Percentiles rank a stretch among this genome's conserved stretches.
These are phyloP conservation scores for Turnera subulata DNA, from an alignment of 345 rosid genomes.

Conservation along the genomic window DNA sequence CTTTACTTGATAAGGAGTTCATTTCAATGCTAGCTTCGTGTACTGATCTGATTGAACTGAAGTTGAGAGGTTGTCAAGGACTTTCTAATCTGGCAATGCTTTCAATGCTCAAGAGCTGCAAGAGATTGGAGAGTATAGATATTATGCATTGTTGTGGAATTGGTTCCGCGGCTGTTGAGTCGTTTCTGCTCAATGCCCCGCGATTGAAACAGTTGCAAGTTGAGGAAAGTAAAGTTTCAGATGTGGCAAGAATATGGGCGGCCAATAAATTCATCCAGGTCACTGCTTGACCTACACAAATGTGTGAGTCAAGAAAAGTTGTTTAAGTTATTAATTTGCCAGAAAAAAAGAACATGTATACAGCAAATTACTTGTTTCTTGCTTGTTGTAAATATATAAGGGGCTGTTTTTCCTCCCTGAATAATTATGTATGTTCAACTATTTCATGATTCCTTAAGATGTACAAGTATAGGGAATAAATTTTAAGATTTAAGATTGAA, in stretches of 20 bases:
- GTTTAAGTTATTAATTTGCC: background rate
- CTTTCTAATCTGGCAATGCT: constrained; percentile 39
- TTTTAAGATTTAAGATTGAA: background rate
- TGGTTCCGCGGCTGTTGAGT: constrained; percentile 44
- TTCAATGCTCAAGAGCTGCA: constrained; percentile 51
- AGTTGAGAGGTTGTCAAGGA: constrained; percentile 59
- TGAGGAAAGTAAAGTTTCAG: constrained; percentile 58
- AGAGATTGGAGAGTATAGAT: constrained; percentile 44
- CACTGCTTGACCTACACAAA: constrained; percentile 26
- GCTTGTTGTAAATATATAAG: background rate
- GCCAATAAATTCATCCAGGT: constrained; percentile 41
- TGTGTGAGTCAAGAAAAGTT: no score
- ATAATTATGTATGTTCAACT: constrained; percentile 1
- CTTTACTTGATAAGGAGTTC: constrained; percentile 63
- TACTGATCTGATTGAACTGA: constrained; percentile 44
- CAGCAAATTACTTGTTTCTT: background rate
- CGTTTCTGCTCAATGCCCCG: constrained; percentile 39
- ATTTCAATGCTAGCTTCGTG: constrained; percentile 72
- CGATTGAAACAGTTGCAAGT: constrained; percentile 46
- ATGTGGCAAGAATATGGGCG: constrained; percentile 38
- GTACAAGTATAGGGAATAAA: background rate
- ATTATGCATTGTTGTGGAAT: constrained; percentile 46
- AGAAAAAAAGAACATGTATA: background rate
- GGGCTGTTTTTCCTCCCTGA: background rate
- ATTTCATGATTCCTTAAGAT: background rate